Base-by-base conservation (phyloP, 2,329 filamentous ascomycete species). In the Rhinocladiella similis region DNA sequence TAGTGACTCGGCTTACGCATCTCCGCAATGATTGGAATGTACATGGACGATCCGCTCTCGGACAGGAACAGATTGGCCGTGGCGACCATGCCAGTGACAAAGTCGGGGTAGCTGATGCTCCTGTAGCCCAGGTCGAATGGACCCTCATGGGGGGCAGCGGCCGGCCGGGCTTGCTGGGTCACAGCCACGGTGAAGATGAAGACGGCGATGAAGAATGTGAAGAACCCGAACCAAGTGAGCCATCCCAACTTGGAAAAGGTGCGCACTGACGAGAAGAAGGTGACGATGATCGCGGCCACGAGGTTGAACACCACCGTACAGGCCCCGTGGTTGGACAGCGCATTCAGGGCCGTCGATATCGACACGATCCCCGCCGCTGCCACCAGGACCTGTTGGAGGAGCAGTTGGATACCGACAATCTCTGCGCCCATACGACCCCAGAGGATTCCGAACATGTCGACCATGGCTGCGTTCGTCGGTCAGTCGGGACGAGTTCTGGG, bases 151-250 rank as follows among this genome's bases (percentile, higher is more conserved):
- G 71, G 68, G 3, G 71, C 70, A 5, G 62, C 65, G 1, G 69
- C 66, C 6, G 72, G 72, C 7, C 70, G 69, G 38, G 69, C 67
- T 56, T 72, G 67, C 12, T 70, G 61, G 13, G 67, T 69, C n/a
- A 74, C 65, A 12, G 62, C 65, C 19, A 68, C 58, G 6, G 63
- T 62, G 16, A 67, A 59, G 25, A 63, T 63, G 49, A 68, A 64
- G 16, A 68, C 65, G 61, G 84, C 82, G 14, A 77, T 69, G 61
- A 82, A 85, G 35, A 87, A 78, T 20, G 78, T 82, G 4, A 77
- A 53, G 63, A 87, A 86, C 0, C 84, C 84, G 10, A 76, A 77
- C 79, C 81, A 87, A 0, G 82, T 84, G 42, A 86, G 69, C 80
- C 81, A 85, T 2, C 79, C 81, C 53, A 55, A 16, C 22, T 22